Evolutionary conservation across 2,329 filamentous ascomycete species (phyloP), one percentile per base, ranked within the genome.

Genomic region (Neurospora crassa): DNA sequence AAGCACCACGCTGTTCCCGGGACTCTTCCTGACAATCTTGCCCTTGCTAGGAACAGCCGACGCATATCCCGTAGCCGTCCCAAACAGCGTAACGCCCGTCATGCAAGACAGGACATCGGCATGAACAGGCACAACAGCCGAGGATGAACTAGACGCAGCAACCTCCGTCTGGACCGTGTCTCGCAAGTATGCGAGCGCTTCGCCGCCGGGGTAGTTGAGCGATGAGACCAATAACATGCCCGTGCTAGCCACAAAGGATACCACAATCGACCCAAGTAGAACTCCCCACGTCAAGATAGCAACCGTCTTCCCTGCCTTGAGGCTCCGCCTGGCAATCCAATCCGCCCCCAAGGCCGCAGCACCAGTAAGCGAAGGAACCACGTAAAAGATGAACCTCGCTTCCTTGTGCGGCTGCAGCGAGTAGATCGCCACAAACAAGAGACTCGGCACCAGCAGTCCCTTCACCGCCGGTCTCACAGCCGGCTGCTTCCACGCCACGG

Each of bases 381-480:
- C 86, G 81, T 98, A 98, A 77, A 98, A 89, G 76, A 99, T 90
- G 84, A 99, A 99, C 20, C 96, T 92, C 79, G 94, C 92, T 82
- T 99, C 96, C 79, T 99, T 99, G 83, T 99, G 96, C 0, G 95
- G 94, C 73, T 97, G 91, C 69, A 93, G 76, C 74, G 93, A 97
- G 84, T 97, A 98, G 63, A 96, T 80, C 5, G 86, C 86, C 24
- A 96, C 85, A 79, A 94, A 99, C 40, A 87, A 80, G 1, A 96
- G 75, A 11, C 88, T 86, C 0, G 96, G 94, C 2, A 90, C 76
- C 4, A 92, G 83, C 0, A 92, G 77, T 7, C 83, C 81, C 18
- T 81, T 78, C 0, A 84, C 83, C 5, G 81, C 79, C 4, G 79
- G 79, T 10, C 81, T 78, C 0, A 84, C 85, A 2, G 83, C 83